Evolutionary conservation across 805 yeast genomes (phyloP), one percentile per base, ranked within the genome.

Genomic region (Komagataella kurtzmanii): DNA sequence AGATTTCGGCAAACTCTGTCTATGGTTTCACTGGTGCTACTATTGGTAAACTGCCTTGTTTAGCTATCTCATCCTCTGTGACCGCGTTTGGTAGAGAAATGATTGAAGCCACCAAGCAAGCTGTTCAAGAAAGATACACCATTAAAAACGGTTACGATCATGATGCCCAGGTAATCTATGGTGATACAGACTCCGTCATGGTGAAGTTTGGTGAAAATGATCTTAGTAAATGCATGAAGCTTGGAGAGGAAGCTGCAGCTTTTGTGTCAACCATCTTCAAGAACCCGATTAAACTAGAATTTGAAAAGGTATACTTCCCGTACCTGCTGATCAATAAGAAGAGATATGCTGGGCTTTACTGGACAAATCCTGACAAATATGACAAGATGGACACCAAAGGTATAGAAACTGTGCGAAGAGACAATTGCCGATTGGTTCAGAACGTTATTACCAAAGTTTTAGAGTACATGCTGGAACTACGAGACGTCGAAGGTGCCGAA

Each of bases 21-120:
- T 93, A 93, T 65, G 99, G 99, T 49, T 95, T 93, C 68, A 93
- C 99, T 0, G 99, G 99, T 67, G 99, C 99, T 1, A 93, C 98
- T 0, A 83, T 91, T 48, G 99, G 99, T 51, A 91, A 93, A 62
- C 74, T 93, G 51, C 99, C 99, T 1, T 95, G 99, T 71, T 72
- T 93, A 52, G 96, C 96, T 0, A 93, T 93, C 53, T 95, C 99
- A 0, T 88, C 98, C 0, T 88, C 97, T 1, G 93, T 84, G 44
- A 93, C 99, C 0, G 83, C 98, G 0, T 93, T 84, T 69, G 99
- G 99, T 55, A 83, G 99, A 73, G 85, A 79, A 50, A 93, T 93
- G 99, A 93, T 93, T 70, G 96, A 91, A 67, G 73, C 79, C 58
- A 93, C 99, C 0, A 93, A 91, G 60, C 73, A 75, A 49, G 88